phyloP scores from a whole-genome alignment of 2,329 filamentous ascomycete species.

The Fusarium odoratissimum region DNA sequence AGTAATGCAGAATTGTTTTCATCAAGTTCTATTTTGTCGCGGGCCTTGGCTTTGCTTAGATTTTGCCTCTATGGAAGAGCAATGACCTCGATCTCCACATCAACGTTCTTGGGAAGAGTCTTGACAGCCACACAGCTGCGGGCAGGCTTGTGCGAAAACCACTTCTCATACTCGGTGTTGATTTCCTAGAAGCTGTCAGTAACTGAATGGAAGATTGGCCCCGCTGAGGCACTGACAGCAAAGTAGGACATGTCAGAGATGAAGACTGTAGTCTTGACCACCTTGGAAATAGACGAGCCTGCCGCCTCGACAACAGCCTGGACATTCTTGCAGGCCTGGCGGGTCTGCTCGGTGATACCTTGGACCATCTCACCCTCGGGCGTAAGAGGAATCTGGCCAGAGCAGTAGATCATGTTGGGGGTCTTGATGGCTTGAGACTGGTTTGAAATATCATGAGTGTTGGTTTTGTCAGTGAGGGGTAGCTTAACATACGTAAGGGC shows the following conservation, averaged over 20 bases:
- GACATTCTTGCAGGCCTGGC: conserved; percentile 78
- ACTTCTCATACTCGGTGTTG: conserved; percentile 88
- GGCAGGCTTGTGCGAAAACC: conserved; percentile 86
- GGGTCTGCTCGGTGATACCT: conserved; percentile 73
- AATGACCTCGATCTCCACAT: conserved; percentile 92
- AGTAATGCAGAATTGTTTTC: conserved; percentile 1
- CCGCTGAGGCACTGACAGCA: conserved; percentile 57
- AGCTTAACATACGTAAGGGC: conserved; percentile 68
- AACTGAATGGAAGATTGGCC: background rate
- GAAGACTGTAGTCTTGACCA: conserved; percentile 95
- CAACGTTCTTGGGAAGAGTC: conserved; percentile 85
- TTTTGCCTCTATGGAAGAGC: conserved; percentile 67
- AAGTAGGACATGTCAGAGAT: conserved; percentile 93
- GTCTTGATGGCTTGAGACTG: conserved; percentile 77
- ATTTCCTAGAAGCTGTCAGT: conserved; percentile 64
- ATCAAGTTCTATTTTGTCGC: background rate
- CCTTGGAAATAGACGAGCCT: conserved; percentile 79
- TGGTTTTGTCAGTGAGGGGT: conserved; percentile 20
- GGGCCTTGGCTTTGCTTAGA: background rate
- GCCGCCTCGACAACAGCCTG: conserved; percentile 85
- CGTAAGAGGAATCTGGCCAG: conserved; percentile 78
- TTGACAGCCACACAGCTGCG: conserved; percentile 91
- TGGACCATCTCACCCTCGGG: conserved; percentile 66
- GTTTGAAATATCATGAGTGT: conserved; percentile 27
- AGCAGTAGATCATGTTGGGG: conserved; percentile 73